Evolutionary conservation across 768 basidiomycete species (phyloP).

Genomic region (Rubroboletus pulcherrimus): DNA sequence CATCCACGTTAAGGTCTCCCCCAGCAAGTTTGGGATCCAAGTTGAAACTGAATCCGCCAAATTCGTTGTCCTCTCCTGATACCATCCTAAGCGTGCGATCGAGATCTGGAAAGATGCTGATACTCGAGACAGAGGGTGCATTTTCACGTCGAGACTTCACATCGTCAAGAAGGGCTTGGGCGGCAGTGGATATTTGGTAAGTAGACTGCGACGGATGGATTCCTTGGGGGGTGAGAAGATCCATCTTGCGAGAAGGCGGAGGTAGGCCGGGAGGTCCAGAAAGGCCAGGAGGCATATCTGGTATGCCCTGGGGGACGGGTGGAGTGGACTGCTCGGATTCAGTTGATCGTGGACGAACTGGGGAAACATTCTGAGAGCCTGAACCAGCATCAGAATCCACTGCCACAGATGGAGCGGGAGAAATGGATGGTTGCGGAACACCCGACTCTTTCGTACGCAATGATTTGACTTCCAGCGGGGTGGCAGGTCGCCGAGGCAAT

Average conservation of each 20-base stretch:
- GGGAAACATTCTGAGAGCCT: slow-evolving; percentile 40
- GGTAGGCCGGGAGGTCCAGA: slow-evolving; percentile 49
- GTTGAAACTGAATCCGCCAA: slow-evolving; percentile 81
- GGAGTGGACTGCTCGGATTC: slow-evolving; percentile 37
- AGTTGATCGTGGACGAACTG: slow-evolving; percentile 39
- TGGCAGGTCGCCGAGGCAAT: slow-evolving; percentile 40
- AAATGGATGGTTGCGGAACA: slow-evolving; percentile 36
- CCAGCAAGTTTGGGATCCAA: slow-evolving; percentile 73
- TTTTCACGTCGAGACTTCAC: slow-evolving; percentile 72
- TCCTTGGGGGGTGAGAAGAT: slow-evolving; percentile 45
- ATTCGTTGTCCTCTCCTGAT: slow-evolving; percentile 55
- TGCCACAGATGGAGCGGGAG: slow-evolving; percentile 46
- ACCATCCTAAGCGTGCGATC: slow-evolving; percentile 78
- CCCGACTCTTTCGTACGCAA: slow-evolving; percentile 39
- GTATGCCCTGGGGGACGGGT: slow-evolving; percentile 47
- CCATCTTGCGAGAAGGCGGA: slow-evolving; percentile 44
- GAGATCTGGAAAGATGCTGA: slow-evolving; percentile 83
- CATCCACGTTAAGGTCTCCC: slow-evolving; percentile 36
- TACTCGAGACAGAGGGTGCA: slow-evolving; percentile 35
- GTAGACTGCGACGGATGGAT: slow-evolving; percentile 44
- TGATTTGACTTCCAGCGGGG: slow-evolving; percentile 41
- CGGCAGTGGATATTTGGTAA: slow-evolving; percentile 86
- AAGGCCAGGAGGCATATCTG: slow-evolving; percentile 59
- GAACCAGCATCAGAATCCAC: slow-evolving; percentile 50
- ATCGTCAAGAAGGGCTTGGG: slow-evolving; percentile 80